A percentile compares a stretch with the other conserved stretches of the same genome.
Evolutionary conservation across 1,284 basidiomycete genomes (phyloP).

Genomic region (Sutorius eximius): DNA sequence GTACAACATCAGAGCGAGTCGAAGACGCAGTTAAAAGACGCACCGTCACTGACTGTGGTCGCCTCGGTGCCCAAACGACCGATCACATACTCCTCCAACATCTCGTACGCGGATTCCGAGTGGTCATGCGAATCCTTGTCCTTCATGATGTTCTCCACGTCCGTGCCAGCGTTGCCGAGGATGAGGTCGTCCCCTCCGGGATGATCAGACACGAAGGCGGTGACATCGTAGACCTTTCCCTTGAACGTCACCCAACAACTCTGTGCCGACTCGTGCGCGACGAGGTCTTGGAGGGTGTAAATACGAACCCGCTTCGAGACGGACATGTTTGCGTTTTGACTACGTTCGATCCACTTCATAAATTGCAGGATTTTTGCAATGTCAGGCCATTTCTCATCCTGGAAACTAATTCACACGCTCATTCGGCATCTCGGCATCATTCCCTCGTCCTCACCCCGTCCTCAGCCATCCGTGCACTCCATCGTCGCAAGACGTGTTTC

Average conservation of each 20-base stretch:
- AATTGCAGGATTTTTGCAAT: background rate
- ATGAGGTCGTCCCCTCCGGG: constrained; percentile 87
- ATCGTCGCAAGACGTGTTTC: constrained; percentile 66
- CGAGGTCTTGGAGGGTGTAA: constrained; percentile 71
- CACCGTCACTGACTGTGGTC: constrained; percentile 76
- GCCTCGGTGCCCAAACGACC: constrained; percentile 80
- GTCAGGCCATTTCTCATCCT: constrained; percentile 17
- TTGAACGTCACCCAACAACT: constrained; percentile 77
- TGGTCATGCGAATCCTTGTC: constrained; percentile 89
- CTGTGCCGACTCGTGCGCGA: constrained; percentile 49
- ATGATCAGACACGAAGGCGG: constrained; percentile 74
- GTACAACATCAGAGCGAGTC: constrained; percentile 1
- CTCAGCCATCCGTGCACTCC: constrained; percentile 32
- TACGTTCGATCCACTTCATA: background rate
- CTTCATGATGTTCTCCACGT: constrained; percentile 82
- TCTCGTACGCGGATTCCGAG: constrained; percentile 88
- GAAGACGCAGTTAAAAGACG: constrained; percentile 30
- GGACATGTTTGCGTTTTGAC: constrained; percentile 26
- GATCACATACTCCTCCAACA: constrained; percentile 86
- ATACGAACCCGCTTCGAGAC: constrained; percentile 71
- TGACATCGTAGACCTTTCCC: constrained; percentile 81
- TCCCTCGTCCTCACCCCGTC: constrained; percentile 11
- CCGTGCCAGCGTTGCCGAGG: constrained; percentile 79
- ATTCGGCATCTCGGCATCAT: constrained; percentile 6
- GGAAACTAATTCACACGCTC: constrained; percentile 18